Evolutionary conservation across 352 stramenopile genomes (phyloP).

Genomic region (Phytopythium sindhum): DNA sequence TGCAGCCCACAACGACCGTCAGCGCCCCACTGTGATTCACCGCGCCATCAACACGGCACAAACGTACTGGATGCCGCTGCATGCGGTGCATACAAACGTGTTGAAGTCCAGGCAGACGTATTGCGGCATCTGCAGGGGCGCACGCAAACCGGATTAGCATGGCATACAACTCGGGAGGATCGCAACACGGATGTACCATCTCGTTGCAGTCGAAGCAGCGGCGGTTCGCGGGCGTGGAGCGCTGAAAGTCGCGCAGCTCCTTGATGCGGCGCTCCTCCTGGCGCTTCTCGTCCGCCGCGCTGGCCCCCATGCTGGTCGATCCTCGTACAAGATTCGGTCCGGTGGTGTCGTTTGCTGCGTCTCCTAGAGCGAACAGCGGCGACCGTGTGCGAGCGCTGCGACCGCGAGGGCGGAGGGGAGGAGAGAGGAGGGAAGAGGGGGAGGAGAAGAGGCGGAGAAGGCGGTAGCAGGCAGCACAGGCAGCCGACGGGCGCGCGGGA

Average conservation of each 20-base stretch:
- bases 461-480: not conserved
- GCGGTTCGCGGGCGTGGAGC: slow-evolving; percentile 61
- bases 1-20: slow-evolving; percentile 16
- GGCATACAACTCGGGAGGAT: not conserved
- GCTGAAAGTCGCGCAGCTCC: slow-evolving; percentile 85
- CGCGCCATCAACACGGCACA: not conserved
- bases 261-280: slow-evolving; percentile 82
- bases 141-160: too few species aligned
- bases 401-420: not conserved
- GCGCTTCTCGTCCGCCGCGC: slow-evolving; percentile 62
- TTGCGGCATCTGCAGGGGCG: slow-evolving; percentile 75
- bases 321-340: not conserved
- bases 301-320: slow-evolving; percentile 19
- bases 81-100: slow-evolving; percentile 93
- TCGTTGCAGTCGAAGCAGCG: slow-evolving; percentile 91
- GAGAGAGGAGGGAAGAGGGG: not conserved
- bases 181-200: slow-evolving; percentile 50
- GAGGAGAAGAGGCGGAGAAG: not conserved
- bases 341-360: not conserved
- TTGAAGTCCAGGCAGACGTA: slow-evolving; percentile 93
- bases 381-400: not conserved
- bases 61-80: slow-evolving; percentile 91
- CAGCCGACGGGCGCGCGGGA: not conserved
- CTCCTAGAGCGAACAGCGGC: not conserved
- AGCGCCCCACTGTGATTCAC: not conserved